Conservation (phyloP, 192 early-diverging fungal species). For the Gonapodya sp. region DNA sequence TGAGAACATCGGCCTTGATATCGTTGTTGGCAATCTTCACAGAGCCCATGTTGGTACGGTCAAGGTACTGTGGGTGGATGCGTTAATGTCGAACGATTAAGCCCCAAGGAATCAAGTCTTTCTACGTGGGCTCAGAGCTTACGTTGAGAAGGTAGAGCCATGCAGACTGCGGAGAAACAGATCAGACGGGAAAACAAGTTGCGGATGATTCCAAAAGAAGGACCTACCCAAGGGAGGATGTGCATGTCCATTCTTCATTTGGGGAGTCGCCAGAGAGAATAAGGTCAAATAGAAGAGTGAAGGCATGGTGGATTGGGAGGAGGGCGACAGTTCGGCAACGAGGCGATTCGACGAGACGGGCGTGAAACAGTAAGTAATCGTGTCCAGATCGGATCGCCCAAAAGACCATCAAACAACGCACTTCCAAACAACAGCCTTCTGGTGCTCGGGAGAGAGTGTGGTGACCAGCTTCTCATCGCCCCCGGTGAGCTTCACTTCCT, state of each 20-base stretch:
- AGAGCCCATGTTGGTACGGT: constrained; percentile 7
- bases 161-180: neutral
- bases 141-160: neutral
- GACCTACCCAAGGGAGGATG: neutral
- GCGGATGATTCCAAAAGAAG: neutral
- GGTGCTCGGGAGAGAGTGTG: neutral
- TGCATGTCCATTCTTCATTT: neutral
- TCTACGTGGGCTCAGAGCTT: neutral
- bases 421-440: neutral
- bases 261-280: no score
- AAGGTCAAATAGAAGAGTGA: no score
- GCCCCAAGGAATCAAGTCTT: no score
- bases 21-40: neutral
- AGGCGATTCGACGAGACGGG: neutral
- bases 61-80: no score
- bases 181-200: neutral
- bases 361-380: neutral
- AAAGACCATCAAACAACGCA: neutral
- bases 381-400: no score
- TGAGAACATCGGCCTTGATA: neutral
- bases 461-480: neutral
- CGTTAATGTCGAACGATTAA: no score
- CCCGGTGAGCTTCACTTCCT: neutral
- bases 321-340: no score
- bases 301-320: no score